Conservation (phyloP, 1,139 yeast species). For the Yamadazyma oceani region DNA sequence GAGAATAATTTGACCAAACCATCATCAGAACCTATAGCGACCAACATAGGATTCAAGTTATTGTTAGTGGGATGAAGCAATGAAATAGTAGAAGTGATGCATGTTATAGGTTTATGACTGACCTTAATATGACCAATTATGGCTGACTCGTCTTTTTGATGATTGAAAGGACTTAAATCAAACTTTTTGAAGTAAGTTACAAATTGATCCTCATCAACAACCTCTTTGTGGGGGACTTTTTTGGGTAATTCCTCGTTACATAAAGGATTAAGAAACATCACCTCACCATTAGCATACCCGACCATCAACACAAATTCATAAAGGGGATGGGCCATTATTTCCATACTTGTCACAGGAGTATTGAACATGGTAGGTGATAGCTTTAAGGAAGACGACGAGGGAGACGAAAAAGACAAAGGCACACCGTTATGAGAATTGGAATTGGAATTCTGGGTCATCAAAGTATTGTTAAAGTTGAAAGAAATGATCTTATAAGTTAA, state of each 20-base stretch:
- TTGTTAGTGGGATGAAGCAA: conserved; percentile 7
- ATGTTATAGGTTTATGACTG: conserved; percentile 54
- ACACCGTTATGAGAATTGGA: conserved; percentile 20
- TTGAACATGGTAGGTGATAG: conserved; percentile 15
- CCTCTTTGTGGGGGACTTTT: conserved; percentile 25
- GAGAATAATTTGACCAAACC: conserved; percentile 65
- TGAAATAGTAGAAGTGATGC: conserved; percentile 27
- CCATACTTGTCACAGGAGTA: conserved; percentile 33
- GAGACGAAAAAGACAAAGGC: not conserved
- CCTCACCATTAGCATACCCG: conserved; percentile 46
- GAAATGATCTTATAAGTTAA: conserved; percentile 27
- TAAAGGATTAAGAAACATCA: conserved; percentile 34
- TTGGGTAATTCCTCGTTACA: conserved; percentile 10
- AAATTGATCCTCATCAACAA: conserved; percentile 34
- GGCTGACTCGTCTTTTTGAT: conserved; percentile 8
- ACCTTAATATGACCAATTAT: conserved; percentile 60
- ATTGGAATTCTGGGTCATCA: conserved; percentile 6
- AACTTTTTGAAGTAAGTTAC: conserved; percentile 41
- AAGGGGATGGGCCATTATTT: conserved; percentile 29
- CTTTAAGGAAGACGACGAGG: conserved; percentile 3
- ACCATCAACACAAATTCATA: conserved; percentile 36
- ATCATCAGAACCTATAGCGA: conserved; percentile 63
- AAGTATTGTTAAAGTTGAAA: conserved; percentile 13
- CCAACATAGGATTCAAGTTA: conserved; percentile 47
- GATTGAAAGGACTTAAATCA: conserved; percentile 33